Base-by-base conservation (phyloP, 1,284 basidiomycete species). In the Abortiporus biennis region DNA sequence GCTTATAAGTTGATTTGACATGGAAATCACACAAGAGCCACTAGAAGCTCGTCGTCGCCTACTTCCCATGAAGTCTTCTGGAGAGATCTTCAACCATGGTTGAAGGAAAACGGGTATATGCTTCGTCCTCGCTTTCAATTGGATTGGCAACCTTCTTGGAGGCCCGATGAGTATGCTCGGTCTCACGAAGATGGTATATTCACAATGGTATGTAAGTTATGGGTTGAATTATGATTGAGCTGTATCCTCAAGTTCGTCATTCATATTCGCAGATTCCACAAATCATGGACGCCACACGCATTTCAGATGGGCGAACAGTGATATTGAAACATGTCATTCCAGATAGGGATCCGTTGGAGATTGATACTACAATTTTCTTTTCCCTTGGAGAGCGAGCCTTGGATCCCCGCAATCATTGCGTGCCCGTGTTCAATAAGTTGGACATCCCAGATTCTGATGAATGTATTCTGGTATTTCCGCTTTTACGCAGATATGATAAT, bases 401-500 rank as follows among this genome's bases (percentile, higher is more conserved):
- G 1, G 48, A 61, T 38, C 47, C 56, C 1, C 38, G 36, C 1
- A 61, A 62, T 31, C 59, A 59, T 32, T 54, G 54, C 17, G 54
- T 59, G 2, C 57, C 49, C 1, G 31, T 60, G 2, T 39, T 52
- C 20, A 59, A 60, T 3, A 47, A 50, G 0, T 44, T 61, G 6
- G 38, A 50, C 8, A 47, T 49, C n/a, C 48, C 51, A 1, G 16
- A 38, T 2, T 50, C 56, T 3, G 16, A 38, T 3, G 9, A 39
- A 1, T 35, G 24, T 5, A 38, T 60, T 19, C 33, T 62, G 1
- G 57, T 61, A 2, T 54, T 60, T 55, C 61, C 59, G 1, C 44
- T 54, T 3, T 45, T 62, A 5, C 45, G 50, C 0, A 24, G 33
- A 1, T 51, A 47, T 33, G 21, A 53, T 25, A 36, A 49, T n/a